Evolutionary conservation across 148 eudicot species (phyloP).

Genomic region (Dysphania ambrosioides): DNA sequence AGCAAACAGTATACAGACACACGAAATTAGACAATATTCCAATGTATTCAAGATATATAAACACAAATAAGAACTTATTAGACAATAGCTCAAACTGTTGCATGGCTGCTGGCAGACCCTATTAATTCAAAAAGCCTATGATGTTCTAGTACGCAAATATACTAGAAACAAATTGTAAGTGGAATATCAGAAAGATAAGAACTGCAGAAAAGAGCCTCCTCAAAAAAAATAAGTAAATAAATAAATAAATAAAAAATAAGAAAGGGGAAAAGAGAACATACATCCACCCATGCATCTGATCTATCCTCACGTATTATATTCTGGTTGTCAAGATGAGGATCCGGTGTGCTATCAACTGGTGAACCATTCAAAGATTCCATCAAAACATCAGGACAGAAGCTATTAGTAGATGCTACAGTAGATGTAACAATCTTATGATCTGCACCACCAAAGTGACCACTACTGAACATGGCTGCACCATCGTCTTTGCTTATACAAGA

Average conservation of each 20-base stretch:
- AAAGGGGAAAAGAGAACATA: conserved; percentile 22
- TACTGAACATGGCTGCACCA: conserved; percentile 11
- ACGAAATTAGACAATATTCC: no score
- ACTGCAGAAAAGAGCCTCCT: background rate
- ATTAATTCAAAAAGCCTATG: background rate
- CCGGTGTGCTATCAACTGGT: conserved; percentile 16
- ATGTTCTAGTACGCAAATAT: background rate
- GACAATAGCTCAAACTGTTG: no score
- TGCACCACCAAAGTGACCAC: conserved; percentile 14
- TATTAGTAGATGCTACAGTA: conserved; percentile 29
- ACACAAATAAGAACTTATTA: no score
- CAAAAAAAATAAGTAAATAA: background rate
- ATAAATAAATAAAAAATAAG: background rate
- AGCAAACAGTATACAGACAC: no score
- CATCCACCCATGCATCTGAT: conserved; percentile 40
- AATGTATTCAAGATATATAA: no score
- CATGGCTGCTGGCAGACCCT: background rate
- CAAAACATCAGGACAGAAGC: conserved; percentile 19
- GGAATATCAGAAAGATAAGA: background rate
- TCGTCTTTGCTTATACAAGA: conserved; percentile 29
- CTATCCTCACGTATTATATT: conserved; percentile 18
- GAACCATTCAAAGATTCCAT: conserved; percentile 23
- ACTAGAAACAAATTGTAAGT: background rate
- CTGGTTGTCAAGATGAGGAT: conserved; percentile 26
- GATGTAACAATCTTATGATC: conserved; percentile 29